phyloP scores from a whole-genome alignment of 2,329 filamentous ascomycete genomes.

The Fusarium agapanthi region DNA sequence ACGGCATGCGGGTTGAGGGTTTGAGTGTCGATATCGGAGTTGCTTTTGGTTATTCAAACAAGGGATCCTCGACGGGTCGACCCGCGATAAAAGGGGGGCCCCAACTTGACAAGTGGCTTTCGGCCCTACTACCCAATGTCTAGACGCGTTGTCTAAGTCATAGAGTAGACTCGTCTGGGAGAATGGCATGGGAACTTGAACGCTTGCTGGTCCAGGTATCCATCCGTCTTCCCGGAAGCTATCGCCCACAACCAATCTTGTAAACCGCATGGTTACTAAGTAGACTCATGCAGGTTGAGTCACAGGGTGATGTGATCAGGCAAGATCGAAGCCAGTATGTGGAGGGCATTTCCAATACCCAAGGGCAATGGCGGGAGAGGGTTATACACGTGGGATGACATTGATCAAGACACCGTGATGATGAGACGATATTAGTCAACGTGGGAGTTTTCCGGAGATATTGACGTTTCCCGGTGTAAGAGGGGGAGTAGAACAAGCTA shows the following conservation, averaged over 20 bases:
- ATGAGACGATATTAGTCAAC: slow-evolving; percentile 4
- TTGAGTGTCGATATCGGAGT: neutral
- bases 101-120: neutral
- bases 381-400: slow-evolving; percentile 9
- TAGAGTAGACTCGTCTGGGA: neutral
- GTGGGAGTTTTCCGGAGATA: neutral
- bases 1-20: neutral
- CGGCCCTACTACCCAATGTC: neutral
- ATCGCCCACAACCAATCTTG: neutral
- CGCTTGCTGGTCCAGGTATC: neutral
- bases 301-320: neutral
- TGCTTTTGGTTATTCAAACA: neutral
- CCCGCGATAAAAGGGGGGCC: slow-evolving; percentile 12
- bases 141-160: neutral
- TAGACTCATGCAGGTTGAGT: slow-evolving; percentile 1
- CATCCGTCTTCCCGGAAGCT: neutral
- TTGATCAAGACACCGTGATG: slow-evolving; percentile 14
- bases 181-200: neutral
- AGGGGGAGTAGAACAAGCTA: neutral
- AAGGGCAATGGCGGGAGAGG: neutral
- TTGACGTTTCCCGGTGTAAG: neutral
- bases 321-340: neutral
- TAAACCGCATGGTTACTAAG: neutral
- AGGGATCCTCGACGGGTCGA: slow-evolving; percentile 27
- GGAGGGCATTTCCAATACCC: neutral